phyloP scores from a whole-genome alignment of 805 yeast species.

The Candida koratica region DNA sequence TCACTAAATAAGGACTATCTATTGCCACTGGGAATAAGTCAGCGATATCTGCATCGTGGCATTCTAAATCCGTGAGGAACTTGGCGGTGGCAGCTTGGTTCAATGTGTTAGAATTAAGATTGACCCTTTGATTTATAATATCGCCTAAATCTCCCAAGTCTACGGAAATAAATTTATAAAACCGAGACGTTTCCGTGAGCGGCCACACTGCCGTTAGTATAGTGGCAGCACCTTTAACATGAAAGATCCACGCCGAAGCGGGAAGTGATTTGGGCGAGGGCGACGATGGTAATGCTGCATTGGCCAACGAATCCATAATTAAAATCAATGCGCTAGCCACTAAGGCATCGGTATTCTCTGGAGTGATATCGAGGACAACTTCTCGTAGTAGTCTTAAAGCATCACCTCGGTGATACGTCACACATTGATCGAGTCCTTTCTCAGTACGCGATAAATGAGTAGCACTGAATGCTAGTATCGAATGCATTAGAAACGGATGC shows the following conservation, averaged over 20 bases:
- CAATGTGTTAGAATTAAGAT: constrained; percentile 19
- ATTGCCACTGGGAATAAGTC: constrained; percentile 84
- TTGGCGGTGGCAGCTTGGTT: constrained; percentile 23
- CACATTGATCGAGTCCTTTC: constrained; percentile 72
- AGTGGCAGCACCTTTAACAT: constrained; percentile 95
- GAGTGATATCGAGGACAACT: constrained; percentile 78
- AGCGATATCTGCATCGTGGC: constrained; percentile 81
- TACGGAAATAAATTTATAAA: constrained; percentile 56
- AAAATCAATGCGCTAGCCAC: constrained; percentile 88
- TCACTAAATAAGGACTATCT: constrained; percentile 81
- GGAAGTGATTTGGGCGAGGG: constrained; percentile 63
- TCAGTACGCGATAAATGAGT: constrained; percentile 81
- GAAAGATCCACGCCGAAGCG: constrained; percentile 95
- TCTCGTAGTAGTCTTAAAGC: constrained; percentile 77
- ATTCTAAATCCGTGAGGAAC: constrained; percentile 56
- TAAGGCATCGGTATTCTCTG: constrained; percentile 86
- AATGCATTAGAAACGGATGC: constrained; percentile 89
- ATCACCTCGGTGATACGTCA: constrained; percentile 82
- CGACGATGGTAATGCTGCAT: constrained; percentile 63
- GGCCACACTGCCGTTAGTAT: constrained; percentile 97
- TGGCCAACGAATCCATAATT: constrained; percentile 91
- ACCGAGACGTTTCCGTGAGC: constrained; percentile 43
- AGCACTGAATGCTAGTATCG: constrained; percentile 85
- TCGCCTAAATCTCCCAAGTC: constrained; percentile 89
- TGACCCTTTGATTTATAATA: constrained; percentile 42